These are phyloP conservation scores for Infundibulicybe gibba DNA, from an alignment of 768 basidiomycete genomes.

Conservation along the genomic window DNA sequence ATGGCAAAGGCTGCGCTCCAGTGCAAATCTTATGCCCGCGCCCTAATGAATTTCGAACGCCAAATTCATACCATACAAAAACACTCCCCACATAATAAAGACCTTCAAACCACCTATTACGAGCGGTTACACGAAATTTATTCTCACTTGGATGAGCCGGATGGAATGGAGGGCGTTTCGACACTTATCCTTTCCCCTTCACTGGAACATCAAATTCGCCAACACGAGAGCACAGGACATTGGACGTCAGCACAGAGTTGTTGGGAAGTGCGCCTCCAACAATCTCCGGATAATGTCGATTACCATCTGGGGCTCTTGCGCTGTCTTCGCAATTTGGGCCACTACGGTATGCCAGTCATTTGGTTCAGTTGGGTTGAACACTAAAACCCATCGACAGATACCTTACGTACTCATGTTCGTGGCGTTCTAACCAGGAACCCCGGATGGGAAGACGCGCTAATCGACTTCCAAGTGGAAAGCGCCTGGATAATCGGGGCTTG, in stretches of 20 bases:
- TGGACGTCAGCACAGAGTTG: constrained; percentile 99
- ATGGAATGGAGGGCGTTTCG: constrained; percentile 98
- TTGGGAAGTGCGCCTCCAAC: constrained; percentile 94
- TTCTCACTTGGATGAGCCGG: constrained; percentile 93
- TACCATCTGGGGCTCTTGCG: constrained; percentile 88
- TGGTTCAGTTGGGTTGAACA: neutral
- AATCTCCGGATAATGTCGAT: constrained; percentile 83
- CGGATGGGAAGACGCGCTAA: constrained; percentile 73
- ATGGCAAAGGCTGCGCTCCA: constrained; percentile 93
- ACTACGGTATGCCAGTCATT: constrained; percentile 73
- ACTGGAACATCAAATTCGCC: constrained; percentile 92
- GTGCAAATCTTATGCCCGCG: constrained; percentile 91
- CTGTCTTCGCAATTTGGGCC: constrained; percentile 91
- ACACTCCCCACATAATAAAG: constrained; percentile 32
- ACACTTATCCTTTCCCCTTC: constrained; percentile 84
- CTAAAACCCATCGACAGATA: constrained; percentile 50
- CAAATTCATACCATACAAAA: constrained; percentile 59
- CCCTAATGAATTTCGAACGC: constrained; percentile 93
- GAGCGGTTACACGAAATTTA: constrained; percentile 96
- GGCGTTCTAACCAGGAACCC: constrained; percentile 86
- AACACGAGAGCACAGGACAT: constrained; percentile 93
- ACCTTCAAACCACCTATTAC: constrained; percentile 64
- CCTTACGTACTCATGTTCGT: constrained; percentile 88
- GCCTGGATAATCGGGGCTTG: constrained; percentile 97
- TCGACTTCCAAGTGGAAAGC: constrained; percentile 87